Percentiles rank a stretch among this genome's conserved stretches.
These are phyloP conservation scores for Phytophthora hibernalis DNA, from an alignment of 352 stramenopile species.

Conservation along the genomic window DNA sequence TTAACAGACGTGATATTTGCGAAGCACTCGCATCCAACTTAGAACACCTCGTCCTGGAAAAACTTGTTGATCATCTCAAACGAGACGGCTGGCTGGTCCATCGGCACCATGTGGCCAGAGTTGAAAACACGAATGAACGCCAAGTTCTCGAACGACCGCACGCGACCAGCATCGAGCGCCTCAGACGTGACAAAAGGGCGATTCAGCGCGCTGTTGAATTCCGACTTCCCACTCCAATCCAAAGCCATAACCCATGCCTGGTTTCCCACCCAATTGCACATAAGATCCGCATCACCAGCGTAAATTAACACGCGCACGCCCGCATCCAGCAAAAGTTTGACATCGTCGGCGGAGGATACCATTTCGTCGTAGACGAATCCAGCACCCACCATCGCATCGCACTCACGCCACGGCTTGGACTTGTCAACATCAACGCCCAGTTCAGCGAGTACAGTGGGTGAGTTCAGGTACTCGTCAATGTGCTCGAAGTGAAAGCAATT, in stretches of 20 bases:
- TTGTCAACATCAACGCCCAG: conserved; percentile 55
- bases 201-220: conserved; percentile 78
- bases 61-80: conserved; percentile 95
- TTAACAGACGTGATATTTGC: neutral
- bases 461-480: conserved; percentile 81
- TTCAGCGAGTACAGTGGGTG: conserved; percentile 35
- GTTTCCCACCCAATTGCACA: conserved; percentile 98
- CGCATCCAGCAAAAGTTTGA: conserved; percentile 85
- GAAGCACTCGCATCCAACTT: conserved; percentile 4
- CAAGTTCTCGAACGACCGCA: conserved; percentile 72
- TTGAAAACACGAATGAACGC: conserved; percentile 95
- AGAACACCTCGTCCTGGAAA: conserved; percentile 65
- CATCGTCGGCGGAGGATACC: conserved; percentile 91
- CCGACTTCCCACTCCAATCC: conserved; percentile 90
- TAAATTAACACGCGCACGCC: conserved; percentile 93
- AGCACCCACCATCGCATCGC: conserved; percentile 93
- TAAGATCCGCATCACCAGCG: conserved; percentile 96
- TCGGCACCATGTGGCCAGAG: conserved; percentile 95
- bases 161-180: conserved; percentile 40
- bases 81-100: conserved; percentile 91
- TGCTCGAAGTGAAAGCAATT: conserved; percentile 76
- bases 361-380: conserved; percentile 95
- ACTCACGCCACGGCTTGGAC: conserved; percentile 88
- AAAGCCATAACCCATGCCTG: conserved; percentile 93
- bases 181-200: conserved; percentile 39